phyloP scores from a whole-genome alignment of 2,329 filamentous ascomycete genomes.

The Plenodomus lindquistii region DNA sequence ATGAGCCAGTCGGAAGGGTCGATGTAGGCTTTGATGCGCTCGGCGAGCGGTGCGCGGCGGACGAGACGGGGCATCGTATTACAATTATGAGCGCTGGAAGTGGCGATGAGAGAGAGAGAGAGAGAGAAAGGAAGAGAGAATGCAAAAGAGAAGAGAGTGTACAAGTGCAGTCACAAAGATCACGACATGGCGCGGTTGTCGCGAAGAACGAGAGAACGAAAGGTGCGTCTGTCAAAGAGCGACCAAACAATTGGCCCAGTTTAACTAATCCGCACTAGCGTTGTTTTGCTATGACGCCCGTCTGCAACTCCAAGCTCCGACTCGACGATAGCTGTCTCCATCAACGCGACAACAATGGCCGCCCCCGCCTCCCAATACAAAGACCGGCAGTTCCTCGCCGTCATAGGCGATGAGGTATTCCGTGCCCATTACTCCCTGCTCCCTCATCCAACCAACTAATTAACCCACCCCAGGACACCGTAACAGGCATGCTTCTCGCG shows the following conservation, averaged over 20 bases:
- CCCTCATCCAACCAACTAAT: neutral
- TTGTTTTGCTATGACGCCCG: constrained; percentile 32
- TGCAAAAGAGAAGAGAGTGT: neutral
- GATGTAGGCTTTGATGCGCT: constrained; percentile 79
- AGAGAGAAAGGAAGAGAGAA: neutral
- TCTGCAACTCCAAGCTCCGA: constrained; percentile 19
- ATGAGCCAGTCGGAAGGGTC: constrained; percentile 89
- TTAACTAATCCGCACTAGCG: constrained; percentile 26
- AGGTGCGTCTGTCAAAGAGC: constrained; percentile 13
- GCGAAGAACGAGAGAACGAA: constrained; percentile 9
- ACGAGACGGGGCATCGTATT: constrained; percentile 73
- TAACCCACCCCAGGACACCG: constrained; percentile 71
- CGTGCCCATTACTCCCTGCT: neutral
- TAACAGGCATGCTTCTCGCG: constrained; percentile 91
- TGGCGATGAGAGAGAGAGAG: neutral
- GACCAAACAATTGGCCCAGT: constrained; percentile 31
- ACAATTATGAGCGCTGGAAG: neutral
- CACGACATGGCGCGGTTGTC: constrained; percentile 30
- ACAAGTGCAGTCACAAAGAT: neutral
- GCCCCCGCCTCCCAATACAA: constrained; percentile 63
- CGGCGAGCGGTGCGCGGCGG: constrained; percentile 74
- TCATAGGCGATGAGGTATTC: constrained; percentile 91
- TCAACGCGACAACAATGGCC: constrained; percentile 55
- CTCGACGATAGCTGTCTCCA: constrained; percentile 20
- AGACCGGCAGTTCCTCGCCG: constrained; percentile 93